A percentile compares a stretch with the other conserved stretches of the same genome.
Evolutionary conservation across 208 protist species (phyloP).

Genomic region (Trichomonas tenax): DNA sequence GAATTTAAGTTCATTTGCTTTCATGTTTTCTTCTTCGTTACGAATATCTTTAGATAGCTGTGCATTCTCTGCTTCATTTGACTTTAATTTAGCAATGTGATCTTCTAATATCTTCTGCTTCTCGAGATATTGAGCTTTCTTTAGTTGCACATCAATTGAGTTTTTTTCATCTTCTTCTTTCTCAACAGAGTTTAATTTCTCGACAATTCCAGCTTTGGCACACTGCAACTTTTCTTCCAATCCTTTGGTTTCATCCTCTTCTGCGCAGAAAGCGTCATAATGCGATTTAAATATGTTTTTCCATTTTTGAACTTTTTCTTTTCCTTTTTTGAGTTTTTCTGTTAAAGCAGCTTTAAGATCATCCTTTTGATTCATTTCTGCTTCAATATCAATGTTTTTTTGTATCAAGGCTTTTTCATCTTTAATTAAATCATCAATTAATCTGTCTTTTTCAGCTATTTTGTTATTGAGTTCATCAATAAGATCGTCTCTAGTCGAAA

Average conservation of each 20-base stretch:
- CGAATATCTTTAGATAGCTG: not conserved
- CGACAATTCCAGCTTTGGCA: not conserved
- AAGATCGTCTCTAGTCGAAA: not conserved
- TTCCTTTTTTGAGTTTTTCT: not conserved
- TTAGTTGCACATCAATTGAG: not conserved
- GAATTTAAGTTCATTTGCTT: not conserved
- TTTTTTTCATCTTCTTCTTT: not conserved
- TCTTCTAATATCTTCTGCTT: not conserved
- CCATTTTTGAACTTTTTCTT: not conserved
- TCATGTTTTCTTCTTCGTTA: not conserved
- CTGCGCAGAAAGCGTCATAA: not conserved
- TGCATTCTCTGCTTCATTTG: not conserved
- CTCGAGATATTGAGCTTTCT: not conserved
- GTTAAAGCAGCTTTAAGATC: not conserved
- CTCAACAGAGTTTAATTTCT: not conserved
- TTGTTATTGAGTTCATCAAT: not conserved
- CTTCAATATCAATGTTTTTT: not conserved
- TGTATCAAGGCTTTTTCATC: not conserved
- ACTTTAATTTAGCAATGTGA: not conserved
- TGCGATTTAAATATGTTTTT: not conserved
- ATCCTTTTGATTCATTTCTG: not conserved
- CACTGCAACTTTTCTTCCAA: not conserved
- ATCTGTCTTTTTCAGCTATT: not conserved
- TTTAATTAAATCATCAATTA: not conserved
- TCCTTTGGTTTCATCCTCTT: not conserved